Conservation (phyloP, 140 eudicot species). For the Flaveria floridana region DNA sequence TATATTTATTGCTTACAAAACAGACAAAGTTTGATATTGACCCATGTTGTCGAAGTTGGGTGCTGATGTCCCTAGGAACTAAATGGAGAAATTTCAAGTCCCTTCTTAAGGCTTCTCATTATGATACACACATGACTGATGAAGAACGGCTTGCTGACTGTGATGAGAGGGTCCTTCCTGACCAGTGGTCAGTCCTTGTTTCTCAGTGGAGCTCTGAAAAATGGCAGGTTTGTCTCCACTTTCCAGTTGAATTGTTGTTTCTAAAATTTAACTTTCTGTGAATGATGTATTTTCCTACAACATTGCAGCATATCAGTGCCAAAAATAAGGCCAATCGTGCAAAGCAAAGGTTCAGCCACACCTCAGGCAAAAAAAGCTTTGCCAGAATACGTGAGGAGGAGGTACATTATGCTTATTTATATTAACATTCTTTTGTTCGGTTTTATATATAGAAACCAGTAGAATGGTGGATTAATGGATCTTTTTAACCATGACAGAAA, state of each 20-base stretch:
- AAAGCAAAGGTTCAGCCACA: constrained; percentile 29
- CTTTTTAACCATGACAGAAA: constrained; percentile 25
- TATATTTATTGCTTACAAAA: not conserved
- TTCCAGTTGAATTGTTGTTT: not conserved
- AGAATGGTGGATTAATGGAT: not conserved
- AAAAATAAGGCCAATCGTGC: constrained; percentile 50
- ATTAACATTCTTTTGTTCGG: not conserved
- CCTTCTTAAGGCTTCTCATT: constrained; percentile 42
- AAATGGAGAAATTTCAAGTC: constrained; percentile 62
- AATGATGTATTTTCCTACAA: constrained; percentile 1
- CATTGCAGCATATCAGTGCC: constrained; percentile 43
- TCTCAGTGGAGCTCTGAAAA: constrained; percentile 51
- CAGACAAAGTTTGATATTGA: constrained; percentile 56
- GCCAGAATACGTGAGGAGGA: constrained; percentile 54
- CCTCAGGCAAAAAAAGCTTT: constrained; percentile 60
- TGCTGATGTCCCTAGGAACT: constrained; percentile 46
- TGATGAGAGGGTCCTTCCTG: constrained; percentile 60
- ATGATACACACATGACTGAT: constrained; percentile 43
- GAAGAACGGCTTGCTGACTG: constrained; percentile 66
- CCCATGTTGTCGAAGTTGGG: constrained; percentile 48
- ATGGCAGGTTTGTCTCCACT: constrained; percentile 37
- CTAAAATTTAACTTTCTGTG: not conserved
- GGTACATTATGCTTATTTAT: constrained; percentile 31
- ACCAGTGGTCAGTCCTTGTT: constrained; percentile 59
- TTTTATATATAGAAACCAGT: not conserved